Evolutionary conservation across 345 rosid species (phyloP).

Genomic region (Populus davidiana): DNA sequence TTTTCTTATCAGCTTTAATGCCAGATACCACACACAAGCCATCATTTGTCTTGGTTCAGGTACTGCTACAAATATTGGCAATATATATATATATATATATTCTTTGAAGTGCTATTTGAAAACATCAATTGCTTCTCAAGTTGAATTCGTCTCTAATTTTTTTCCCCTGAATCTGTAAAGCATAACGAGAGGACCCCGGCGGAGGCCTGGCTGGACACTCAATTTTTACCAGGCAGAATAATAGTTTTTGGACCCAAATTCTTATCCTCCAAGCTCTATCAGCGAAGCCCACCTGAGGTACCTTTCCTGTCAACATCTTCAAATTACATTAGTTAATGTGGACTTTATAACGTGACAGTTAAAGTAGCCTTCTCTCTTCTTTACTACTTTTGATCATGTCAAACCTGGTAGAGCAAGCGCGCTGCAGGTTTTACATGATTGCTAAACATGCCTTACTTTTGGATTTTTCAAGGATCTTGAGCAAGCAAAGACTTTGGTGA

Average conservation of each 20-base stretch:
- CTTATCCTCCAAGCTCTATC: constrained; percentile 21
- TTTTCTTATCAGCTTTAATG: constrained; percentile 25
- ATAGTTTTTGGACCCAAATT: constrained; percentile 24
- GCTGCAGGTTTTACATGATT: background rate
- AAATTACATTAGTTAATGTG: too few relatives aligned
- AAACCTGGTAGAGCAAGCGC: too few relatives aligned
- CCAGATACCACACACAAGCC: constrained; percentile 14
- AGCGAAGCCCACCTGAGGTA: constrained; percentile 10
- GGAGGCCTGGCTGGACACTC: constrained; percentile 30
- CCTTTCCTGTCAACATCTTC: too few relatives aligned
- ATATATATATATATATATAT: too few relatives aligned
- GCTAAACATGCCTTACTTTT: background rate
- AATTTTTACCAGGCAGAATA: constrained; percentile 18
- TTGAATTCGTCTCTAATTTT: background rate
- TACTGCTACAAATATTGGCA: background rate
- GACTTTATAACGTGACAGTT: too few relatives aligned
- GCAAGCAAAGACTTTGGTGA: constrained; percentile 13
- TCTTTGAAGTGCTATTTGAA: too few relatives aligned
- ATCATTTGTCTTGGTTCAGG: constrained; percentile 15
- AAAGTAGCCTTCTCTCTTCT: too few relatives aligned
- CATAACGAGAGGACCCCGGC: background rate
- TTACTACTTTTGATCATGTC: too few relatives aligned
- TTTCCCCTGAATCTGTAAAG: background rate
- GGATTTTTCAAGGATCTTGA: constrained; percentile 12
- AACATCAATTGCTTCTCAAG: background rate